Base-by-base conservation (phyloP, 2,329 filamentous ascomycete genomes). In the Ophiostoma fasciatum region DNA sequence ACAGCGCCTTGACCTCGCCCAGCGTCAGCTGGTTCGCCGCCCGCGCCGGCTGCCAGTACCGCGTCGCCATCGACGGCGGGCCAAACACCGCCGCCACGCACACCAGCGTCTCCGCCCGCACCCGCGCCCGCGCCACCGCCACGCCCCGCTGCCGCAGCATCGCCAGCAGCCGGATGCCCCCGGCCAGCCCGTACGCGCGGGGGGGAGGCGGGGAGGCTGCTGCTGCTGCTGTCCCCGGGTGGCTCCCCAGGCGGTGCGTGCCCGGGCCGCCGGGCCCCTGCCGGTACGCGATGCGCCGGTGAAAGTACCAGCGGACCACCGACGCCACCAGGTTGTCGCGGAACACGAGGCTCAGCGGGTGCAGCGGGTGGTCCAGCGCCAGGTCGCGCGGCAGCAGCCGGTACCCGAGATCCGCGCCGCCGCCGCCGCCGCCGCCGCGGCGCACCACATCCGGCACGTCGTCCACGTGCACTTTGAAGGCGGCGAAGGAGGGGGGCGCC, bases 291-390 rank as follows among this genome's bases (percentile, higher is more conserved):
- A 56, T 35, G 11, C 50, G 54, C 33, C 55, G 48, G 38, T 61
- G 52, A 37, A 70, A 69, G 0, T 60, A 59, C 55, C 60, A 66
- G 25, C 43, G 43, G 12, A 46, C 45, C 4, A 44, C 35, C 8
- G 38, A 33, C 20, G 22, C 21, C 1, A 37, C 23, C 18, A 45
- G 17, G 4, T 28, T 31, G 10, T 42, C 33, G 28, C 58, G 51
- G 42, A 72, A 70, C 15, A 72, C 52, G 26, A 54, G 54, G 28
- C 55, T 57, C 7, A 71, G 38, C 3, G 68, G 68, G 39, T 72
- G 68, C 11, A 56, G 46, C 2, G 50, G 53, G 35, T 61, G 58
- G 9, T 43, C 41, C 18, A 57, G 48, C 2, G 60, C 55, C 11
- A 71, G 49, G 36, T 70, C 66, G 19, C 51, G 45, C 13, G 60